Evolutionary conservation across 768 basidiomycete species (phyloP).

Genomic region (Lentinus tigrinus): DNA sequence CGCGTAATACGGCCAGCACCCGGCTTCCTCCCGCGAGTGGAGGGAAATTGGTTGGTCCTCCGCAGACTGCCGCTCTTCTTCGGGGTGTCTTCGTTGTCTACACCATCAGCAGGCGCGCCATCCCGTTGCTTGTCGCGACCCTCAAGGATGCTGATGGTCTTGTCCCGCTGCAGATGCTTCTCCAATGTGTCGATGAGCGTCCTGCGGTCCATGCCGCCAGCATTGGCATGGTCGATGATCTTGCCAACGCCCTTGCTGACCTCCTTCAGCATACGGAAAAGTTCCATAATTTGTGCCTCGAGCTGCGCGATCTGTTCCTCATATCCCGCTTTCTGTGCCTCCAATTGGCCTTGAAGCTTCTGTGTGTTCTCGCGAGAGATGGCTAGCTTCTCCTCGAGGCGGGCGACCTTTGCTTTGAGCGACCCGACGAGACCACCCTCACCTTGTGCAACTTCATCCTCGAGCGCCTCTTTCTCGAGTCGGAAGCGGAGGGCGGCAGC

Average conservation of each 20-base stretch:
- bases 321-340: slow-evolving; percentile 73
- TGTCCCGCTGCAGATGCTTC: slow-evolving; percentile 77
- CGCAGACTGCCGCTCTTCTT: slow-evolving; percentile 53
- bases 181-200: slow-evolving; percentile 78
- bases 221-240: slow-evolving; percentile 55
- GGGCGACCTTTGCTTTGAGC: slow-evolving; percentile 68
- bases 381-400: slow-evolving; percentile 74
- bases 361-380: slow-evolving; percentile 78
- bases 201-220: slow-evolving; percentile 71
- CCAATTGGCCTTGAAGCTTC: slow-evolving; percentile 74
- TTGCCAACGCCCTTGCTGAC: slow-evolving; percentile 74
- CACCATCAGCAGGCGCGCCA: slow-evolving; percentile 30
- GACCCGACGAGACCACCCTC: slow-evolving; percentile 82
- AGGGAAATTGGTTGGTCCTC: slow-evolving; percentile 27
- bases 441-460: slow-evolving; percentile 79
- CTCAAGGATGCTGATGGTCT: slow-evolving; percentile 85
- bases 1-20: slow-evolving; percentile 34
- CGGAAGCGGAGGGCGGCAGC: slow-evolving; percentile 62
- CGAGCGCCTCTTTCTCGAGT: slow-evolving; percentile 79
- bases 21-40: slow-evolving; percentile 33
- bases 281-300: slow-evolving; percentile 88
- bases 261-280: slow-evolving; percentile 92
- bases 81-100: slow-evolving; percentile 56
- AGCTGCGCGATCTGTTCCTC: slow-evolving; percentile 87
- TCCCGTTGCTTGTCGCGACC: slow-evolving; percentile 49